Conservation (phyloP, 2,329 filamentous ascomycete species). For the Penicillium sp. region DNA sequence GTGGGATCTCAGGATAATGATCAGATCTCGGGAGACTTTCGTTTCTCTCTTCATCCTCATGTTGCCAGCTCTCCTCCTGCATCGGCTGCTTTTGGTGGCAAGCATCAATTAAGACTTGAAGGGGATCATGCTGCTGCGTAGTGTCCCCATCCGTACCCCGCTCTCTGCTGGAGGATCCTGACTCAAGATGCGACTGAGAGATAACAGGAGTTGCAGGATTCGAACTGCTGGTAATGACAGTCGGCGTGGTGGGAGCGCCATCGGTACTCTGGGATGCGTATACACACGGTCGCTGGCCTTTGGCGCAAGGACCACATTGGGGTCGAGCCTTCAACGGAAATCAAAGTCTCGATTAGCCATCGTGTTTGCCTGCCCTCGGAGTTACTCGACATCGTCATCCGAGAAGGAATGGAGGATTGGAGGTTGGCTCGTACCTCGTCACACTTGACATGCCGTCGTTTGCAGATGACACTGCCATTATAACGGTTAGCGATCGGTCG, state of each 20-base stretch:
- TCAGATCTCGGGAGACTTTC: not conserved
- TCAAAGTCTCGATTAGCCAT: not conserved
- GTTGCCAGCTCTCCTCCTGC: not conserved
- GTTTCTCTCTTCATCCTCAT: not conserved
- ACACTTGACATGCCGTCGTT: slow-evolving; percentile 34
- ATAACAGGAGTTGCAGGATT: not conserved
- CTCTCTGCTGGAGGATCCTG: not conserved
- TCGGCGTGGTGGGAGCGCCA: not conserved
- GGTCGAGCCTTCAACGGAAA: slow-evolving; percentile 19
- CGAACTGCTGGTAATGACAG: not conserved
- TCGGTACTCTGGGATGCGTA: slow-evolving; percentile 12
- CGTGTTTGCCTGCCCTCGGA: not conserved
- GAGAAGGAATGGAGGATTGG: not conserved
- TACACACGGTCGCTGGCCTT: slow-evolving; percentile 28
- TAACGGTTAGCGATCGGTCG: slow-evolving; percentile 2
- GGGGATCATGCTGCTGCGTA: slow-evolving; percentile 16
- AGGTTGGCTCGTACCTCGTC: slow-evolving; percentile 24
- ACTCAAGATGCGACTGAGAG: not conserved
- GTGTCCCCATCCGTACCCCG: not conserved
- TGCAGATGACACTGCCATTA: slow-evolving; percentile 26
- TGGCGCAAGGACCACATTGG: slow-evolving; percentile 30
- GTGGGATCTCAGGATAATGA: not conserved
- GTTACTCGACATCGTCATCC: not conserved
- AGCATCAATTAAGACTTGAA: slow-evolving; percentile 23
- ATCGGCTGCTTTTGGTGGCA: slow-evolving; percentile 22